Conservation (phyloP, 257 asterid genomes). For the Avicennia marina region DNA sequence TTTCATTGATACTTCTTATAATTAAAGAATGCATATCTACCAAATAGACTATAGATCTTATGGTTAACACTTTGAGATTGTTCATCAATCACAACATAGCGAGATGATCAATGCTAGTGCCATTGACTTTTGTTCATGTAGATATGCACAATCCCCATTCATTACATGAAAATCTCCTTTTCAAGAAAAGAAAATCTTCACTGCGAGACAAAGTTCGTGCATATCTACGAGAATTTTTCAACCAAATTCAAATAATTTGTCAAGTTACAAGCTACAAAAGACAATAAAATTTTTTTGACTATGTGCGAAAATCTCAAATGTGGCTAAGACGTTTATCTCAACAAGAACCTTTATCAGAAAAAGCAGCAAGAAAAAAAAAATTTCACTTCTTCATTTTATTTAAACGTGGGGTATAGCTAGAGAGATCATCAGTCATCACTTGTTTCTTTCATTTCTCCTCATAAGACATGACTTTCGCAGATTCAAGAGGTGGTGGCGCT, state of each 20-base stretch:
- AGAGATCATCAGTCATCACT: background rate
- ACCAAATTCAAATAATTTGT: too few species aligned
- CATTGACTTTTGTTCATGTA: background rate
- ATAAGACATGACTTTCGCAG: too few species aligned
- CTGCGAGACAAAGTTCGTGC: background rate
- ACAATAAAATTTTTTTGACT: too few species aligned
- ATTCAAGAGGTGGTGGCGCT: too few species aligned
- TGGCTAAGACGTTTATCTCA: background rate
- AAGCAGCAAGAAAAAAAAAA: background rate
- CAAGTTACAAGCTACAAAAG: too few species aligned
- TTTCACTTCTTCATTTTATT: constrained; percentile 7
- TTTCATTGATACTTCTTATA: too few species aligned
- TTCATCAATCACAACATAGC: background rate
- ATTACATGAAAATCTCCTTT: constrained; percentile 18
- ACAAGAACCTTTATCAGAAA: too few species aligned
- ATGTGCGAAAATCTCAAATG: background rate
- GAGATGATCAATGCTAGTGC: constrained; percentile 13
- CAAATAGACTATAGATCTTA: constrained; percentile 22
- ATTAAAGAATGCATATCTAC: constrained; percentile 24
- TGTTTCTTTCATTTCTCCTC: too few species aligned
- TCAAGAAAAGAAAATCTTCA: constrained; percentile 13
- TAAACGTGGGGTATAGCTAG: background rate
- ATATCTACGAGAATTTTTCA: background rate
- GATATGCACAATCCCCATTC: constrained; percentile 20
- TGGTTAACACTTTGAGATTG: background rate